These are phyloP conservation scores for Scleroderma citrinum DNA, from an alignment of 768 basidiomycete genomes.

Conservation along the genomic window DNA sequence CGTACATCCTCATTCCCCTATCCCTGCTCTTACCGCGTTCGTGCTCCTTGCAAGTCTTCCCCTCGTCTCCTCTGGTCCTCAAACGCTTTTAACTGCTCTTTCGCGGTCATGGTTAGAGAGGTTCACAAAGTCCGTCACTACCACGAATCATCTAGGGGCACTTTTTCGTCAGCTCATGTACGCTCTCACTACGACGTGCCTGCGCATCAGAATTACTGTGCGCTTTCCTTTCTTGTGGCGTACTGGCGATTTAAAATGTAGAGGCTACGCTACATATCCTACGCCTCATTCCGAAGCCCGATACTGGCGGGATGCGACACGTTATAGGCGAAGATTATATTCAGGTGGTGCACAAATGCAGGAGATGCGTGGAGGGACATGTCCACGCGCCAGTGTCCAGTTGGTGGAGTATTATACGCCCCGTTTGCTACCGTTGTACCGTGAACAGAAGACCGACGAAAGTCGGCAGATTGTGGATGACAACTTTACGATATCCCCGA, in stretches of 20 bases:
- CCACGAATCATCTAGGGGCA: not conserved
- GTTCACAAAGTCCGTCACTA: not conserved
- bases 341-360: constrained; percentile 9
- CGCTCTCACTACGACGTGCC: constrained; percentile 11
- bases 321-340: constrained; percentile 23
- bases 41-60: constrained; percentile 8
- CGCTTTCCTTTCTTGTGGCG: constrained; percentile 8
- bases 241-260: not conserved
- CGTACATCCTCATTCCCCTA: constrained; percentile 1
- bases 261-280: constrained; percentile 13
- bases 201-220: constrained; percentile 10
- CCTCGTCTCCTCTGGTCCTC: constrained; percentile 2
- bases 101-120: constrained; percentile 1
- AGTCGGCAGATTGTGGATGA: constrained; percentile 10
- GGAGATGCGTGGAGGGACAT: constrained; percentile 3
- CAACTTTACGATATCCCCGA: constrained; percentile 26
- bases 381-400: too few species aligned
- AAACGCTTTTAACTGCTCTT: constrained; percentile 4
- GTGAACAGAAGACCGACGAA: constrained; percentile 12
- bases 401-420: constrained; percentile 31
- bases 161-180: constrained; percentile 10
- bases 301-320: constrained; percentile 28
- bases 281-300: constrained; percentile 20
- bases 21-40: constrained; percentile 6
- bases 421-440: constrained; percentile 35